Percentiles rank a stretch among this genome's conserved stretches.
Conservation (phyloP, 108 stramenopile species). For the Nitzschia sp. region DNA sequence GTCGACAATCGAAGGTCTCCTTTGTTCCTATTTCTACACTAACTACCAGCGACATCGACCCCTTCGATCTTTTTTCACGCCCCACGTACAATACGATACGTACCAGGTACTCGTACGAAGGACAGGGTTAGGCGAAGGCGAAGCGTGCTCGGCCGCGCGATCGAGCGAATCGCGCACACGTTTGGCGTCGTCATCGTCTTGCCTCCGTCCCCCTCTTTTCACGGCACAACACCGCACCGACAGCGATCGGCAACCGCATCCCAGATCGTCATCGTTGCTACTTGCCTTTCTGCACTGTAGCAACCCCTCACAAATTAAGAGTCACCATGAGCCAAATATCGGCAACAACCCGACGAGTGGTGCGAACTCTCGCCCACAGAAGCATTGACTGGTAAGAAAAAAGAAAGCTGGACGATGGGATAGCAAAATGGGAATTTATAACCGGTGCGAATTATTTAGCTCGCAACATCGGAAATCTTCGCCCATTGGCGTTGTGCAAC, state of each 20-base stretch:
- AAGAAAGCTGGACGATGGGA: not conserved
- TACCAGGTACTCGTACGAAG: too few species aligned
- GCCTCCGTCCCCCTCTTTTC: not conserved
- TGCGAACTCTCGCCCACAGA: slow-evolving; percentile 49
- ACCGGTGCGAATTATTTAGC: slow-evolving; percentile 1
- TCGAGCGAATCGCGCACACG: too few species aligned
- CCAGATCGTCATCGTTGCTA: too few species aligned
- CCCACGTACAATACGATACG: too few species aligned
- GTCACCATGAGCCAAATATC: slow-evolving; percentile 49
- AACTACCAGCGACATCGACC: too few species aligned
- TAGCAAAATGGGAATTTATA: not conserved
- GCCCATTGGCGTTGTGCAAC: too few species aligned
- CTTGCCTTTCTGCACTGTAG: not conserved
- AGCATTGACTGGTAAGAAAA: slow-evolving; percentile 50
- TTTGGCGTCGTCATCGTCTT: not conserved
- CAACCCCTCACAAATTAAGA: slow-evolving; percentile 3
- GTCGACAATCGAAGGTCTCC: too few species aligned
- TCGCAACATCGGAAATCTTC: not conserved
- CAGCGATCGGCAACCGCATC: not conserved
- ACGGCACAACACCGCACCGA: not conserved
- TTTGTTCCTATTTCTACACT: too few species aligned
- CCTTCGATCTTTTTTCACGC: too few species aligned
- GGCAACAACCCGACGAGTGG: slow-evolving; percentile 47
- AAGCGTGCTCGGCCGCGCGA: too few species aligned
- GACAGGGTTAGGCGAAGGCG: too few species aligned